These are phyloP conservation scores for Diaporthe amygdali DNA, from an alignment of 2,329 filamentous ascomycete species.

Conservation along the genomic window DNA sequence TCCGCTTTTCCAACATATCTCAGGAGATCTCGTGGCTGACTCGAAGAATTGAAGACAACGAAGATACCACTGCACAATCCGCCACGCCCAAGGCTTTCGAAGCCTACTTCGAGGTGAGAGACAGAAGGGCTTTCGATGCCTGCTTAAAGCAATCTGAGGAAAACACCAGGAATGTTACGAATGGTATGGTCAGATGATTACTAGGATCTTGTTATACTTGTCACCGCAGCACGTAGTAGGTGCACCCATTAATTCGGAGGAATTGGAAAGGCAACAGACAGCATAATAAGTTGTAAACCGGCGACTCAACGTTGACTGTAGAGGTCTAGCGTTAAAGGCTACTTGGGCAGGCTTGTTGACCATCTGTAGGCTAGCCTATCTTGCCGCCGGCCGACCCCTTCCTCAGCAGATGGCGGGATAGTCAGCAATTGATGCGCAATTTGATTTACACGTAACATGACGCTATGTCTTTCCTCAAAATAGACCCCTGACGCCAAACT, in stretches of 20 bases:
- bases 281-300: too few relatives aligned
- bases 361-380: too few relatives aligned
- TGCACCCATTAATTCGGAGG: not conserved
- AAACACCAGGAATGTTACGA: not conserved
- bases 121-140: not conserved
- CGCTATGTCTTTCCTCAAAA: not conserved
- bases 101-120: not conserved
- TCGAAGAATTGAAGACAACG: constrained; percentile 26
- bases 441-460: not conserved
- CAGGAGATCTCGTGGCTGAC: not conserved
- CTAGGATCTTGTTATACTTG: not conserved
- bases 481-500: not conserved
- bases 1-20: accelerated
- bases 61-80: constrained; percentile 22
- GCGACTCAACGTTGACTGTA: too few relatives aligned
- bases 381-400: not conserved
- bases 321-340: too few relatives aligned
- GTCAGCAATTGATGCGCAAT: not conserved
- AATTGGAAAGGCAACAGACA: not conserved
- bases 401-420: not conserved
- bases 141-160: not conserved
- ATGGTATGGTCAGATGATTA: not conserved
- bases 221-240: too few relatives aligned
- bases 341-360: too few relatives aligned
- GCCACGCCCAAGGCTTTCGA: constrained; percentile 9